Conservation (phyloP, 148 eudicot species). For the Hydrangea macrophylla region DNA sequence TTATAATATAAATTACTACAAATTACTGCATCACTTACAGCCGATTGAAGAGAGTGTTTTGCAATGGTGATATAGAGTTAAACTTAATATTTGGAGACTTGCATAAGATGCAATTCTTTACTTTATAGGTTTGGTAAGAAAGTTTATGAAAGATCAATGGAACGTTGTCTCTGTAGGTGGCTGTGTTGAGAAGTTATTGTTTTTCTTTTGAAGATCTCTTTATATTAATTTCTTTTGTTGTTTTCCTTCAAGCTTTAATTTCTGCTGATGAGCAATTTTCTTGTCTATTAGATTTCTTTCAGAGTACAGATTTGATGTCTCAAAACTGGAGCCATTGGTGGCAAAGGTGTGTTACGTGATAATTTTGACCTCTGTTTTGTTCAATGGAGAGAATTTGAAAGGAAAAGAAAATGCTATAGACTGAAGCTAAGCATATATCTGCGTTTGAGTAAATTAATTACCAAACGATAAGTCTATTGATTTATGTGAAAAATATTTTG, state of each 20-base stretch:
- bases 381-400: not conserved
- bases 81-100: not conserved
- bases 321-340: constrained; percentile 94
- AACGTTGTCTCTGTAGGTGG: not conserved
- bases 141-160: not conserved
- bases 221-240: not conserved
- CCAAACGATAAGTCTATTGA: not conserved
- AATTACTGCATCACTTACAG: too few species aligned
- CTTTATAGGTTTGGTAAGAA: not conserved
- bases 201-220: not conserved
- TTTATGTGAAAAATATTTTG: not conserved
- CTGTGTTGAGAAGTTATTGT: not conserved
- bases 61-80: not conserved
- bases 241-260: constrained; percentile 9
- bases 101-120: not conserved
- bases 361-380: constrained; percentile 5
- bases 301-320: constrained; percentile 85
- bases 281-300: constrained; percentile 50
- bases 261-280: constrained; percentile 1
- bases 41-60: not conserved
- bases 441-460: not conserved
- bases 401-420: not conserved
- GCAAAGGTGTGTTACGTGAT: constrained; percentile 62
- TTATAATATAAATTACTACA: too few species aligned
- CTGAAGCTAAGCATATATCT: not conserved